Evolutionary conservation across 2,329 filamentous ascomycete species (phyloP).

Genomic region (Ophiostoma australiae): DNA sequence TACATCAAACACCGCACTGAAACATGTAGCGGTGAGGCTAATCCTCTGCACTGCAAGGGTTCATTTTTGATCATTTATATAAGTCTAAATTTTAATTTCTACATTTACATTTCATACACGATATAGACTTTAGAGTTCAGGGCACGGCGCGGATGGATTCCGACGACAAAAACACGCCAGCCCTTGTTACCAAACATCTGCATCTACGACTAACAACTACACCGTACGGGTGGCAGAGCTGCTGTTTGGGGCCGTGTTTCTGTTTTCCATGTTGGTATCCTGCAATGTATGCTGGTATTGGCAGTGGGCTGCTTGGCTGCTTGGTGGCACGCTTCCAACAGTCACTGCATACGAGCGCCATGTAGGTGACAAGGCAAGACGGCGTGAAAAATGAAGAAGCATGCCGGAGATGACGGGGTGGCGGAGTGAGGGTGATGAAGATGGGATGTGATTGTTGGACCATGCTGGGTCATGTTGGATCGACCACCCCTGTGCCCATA

Average conservation of each 20-base stretch:
- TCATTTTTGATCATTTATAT: background rate
- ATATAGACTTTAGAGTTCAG: too few relatives aligned
- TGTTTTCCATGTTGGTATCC: too few relatives aligned
- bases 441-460: background rate
- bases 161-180: too few relatives aligned
- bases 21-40: conserved; percentile 9
- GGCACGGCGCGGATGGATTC: too few relatives aligned
- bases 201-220: background rate
- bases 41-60: background rate
- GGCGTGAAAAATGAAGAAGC: background rate
- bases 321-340: background rate
- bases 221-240: too few relatives aligned
- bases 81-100: too few relatives aligned
- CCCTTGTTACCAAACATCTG: background rate
- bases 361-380: background rate
- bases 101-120: too few relatives aligned
- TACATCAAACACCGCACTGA: background rate
- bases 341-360: background rate
- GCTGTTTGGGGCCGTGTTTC: too few relatives aligned
- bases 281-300: too few relatives aligned
- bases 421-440: background rate
- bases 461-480: background rate
- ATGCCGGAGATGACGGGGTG: background rate
- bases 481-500: background rate
- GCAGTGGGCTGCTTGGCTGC: background rate